These are phyloP conservation scores for Arthrobotrys megalospora DNA, from an alignment of 2,329 filamentous ascomycete species.

Conservation along the genomic window DNA sequence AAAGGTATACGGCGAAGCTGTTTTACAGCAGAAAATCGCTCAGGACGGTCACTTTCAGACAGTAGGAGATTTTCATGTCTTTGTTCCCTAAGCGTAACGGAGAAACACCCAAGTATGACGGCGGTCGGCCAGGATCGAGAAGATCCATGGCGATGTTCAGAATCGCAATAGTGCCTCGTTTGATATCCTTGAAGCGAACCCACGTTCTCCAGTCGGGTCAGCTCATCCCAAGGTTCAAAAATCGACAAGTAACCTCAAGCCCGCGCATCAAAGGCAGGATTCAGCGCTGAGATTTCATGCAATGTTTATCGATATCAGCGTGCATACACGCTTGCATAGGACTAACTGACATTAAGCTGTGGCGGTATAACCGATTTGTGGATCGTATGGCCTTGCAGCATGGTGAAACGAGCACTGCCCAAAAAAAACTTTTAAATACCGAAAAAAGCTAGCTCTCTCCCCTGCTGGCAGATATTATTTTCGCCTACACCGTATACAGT, in stretches of 20 bases:
- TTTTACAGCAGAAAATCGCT: conserved; percentile 49
- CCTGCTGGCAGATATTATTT: background rate
- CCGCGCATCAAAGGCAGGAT: conserved; percentile 50
- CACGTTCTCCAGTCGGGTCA: conserved; percentile 50
- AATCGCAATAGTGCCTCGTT: conserved; percentile 39
- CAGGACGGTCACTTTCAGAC: conserved; percentile 46
- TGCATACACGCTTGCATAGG: conserved; percentile 22
- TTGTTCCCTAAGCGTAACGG: conserved; percentile 34
- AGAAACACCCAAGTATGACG: conserved; percentile 24
- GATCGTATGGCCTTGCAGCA: conserved; percentile 23
- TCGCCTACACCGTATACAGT: conserved; percentile 19
- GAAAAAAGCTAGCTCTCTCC: conserved; percentile 33
- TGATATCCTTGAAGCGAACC: conserved; percentile 53
- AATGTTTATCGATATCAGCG: conserved; percentile 46
- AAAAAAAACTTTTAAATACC: conserved; percentile 27
- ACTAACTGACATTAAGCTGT: conserved; percentile 24
- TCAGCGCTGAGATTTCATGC: conserved; percentile 39
- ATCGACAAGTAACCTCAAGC: conserved; percentile 28
- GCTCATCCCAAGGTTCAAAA: conserved; percentile 34
- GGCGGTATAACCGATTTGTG: conserved; percentile 29
- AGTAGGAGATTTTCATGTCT: conserved; percentile 27
- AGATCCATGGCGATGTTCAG: conserved; percentile 34
- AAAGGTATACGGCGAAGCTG: conserved; percentile 31
- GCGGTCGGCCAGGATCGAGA: conserved; percentile 29
- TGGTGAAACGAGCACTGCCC: conserved; percentile 50